These are phyloP conservation scores for Ceratocystis diversiconidia DNA, from an alignment of 2,329 filamentous ascomycete species.

Conservation along the genomic window DNA sequence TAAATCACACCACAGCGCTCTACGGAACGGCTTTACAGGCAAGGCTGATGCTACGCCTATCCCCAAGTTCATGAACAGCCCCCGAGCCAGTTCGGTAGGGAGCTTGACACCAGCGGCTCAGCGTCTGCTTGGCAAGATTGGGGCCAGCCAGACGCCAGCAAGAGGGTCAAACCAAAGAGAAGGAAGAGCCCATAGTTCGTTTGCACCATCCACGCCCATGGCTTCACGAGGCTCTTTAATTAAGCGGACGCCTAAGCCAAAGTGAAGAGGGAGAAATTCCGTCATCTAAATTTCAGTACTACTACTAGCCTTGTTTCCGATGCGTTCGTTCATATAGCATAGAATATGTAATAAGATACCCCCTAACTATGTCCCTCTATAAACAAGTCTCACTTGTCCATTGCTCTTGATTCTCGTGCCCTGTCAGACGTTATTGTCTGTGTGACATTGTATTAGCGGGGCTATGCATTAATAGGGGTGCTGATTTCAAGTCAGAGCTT, in stretches of 20 bases:
- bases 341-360: neutral
- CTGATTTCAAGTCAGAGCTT: neutral
- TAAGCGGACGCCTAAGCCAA: neutral
- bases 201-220: constrained; percentile 14
- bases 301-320: neutral
- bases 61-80: constrained; percentile 57
- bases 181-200: neutral
- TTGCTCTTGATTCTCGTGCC: neutral
- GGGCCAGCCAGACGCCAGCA: constrained; percentile 6
- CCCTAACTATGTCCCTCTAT: neutral
- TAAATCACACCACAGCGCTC: constrained; percentile 51
- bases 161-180: neutral
- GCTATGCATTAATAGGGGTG: neutral
- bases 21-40: constrained; percentile 44
- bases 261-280: neutral
- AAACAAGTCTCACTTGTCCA: no score
- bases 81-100: constrained; percentile 35
- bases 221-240: constrained; percentile 7
- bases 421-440: neutral
- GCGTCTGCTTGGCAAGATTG: constrained; percentile 45
- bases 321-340: neutral
- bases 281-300: no score
- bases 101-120: constrained; percentile 59
- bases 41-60: constrained; percentile 46
- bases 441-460: constrained; percentile 1